Conservation (phyloP, 2,329 filamentous ascomycete genomes). For the Scedosporium boydii region DNA sequence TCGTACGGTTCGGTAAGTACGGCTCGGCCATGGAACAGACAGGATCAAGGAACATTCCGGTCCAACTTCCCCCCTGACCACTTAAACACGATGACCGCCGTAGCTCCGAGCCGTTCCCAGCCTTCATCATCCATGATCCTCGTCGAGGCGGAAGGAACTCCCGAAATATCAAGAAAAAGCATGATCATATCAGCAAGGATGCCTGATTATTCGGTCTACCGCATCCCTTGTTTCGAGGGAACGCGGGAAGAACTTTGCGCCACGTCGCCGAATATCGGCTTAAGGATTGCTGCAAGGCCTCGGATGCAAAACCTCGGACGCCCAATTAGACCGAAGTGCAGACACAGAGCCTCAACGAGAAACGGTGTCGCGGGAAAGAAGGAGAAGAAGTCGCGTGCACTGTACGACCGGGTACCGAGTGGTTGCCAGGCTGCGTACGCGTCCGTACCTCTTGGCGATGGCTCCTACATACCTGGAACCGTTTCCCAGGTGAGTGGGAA, state of each 20-base stretch:
- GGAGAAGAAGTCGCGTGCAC: not conserved
- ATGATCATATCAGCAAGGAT: not conserved
- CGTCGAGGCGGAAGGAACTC: not conserved
- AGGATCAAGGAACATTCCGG: not conserved
- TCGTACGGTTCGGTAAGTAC: not conserved
- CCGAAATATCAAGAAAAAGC: not conserved
- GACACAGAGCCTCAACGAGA: not conserved
- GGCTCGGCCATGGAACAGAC: not conserved
- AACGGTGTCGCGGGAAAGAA: not conserved
- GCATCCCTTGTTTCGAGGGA: not conserved
- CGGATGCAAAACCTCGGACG: not conserved
- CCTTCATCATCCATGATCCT: not conserved
- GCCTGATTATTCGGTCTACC: not conserved
- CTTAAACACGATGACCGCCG: not conserved
- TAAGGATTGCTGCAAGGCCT: not conserved
- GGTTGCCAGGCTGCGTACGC: too few species aligned
- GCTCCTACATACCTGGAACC: too few species aligned
- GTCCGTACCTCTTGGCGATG: too few species aligned
- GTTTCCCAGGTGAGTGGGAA: too few species aligned
- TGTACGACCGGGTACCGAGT: not conserved
- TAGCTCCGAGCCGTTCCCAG: not conserved
- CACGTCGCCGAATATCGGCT: not conserved
- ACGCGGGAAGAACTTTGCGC: not conserved
- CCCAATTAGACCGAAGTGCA: not conserved
- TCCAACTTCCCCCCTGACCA: not conserved